phyloP scores from a whole-genome alignment of 2,329 filamentous ascomycete genomes.

The Arthroderma uncinatum region DNA sequence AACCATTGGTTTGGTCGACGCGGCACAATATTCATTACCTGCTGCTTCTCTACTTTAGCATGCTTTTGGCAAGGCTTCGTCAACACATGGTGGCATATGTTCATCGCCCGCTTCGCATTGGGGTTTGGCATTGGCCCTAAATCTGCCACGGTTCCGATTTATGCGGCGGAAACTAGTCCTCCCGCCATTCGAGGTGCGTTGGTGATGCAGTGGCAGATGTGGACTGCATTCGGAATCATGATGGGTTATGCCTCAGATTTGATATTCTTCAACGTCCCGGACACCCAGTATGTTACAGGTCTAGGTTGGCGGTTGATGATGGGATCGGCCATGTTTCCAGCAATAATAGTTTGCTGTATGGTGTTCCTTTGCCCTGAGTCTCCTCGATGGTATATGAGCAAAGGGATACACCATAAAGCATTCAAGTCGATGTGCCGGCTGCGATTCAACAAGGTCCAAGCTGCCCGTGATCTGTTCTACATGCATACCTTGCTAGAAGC shows the following conservation, averaged over 20 bases:
- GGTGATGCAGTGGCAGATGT: constrained; percentile 71
- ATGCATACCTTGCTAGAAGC: constrained; percentile 47
- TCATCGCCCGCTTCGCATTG: constrained; percentile 59
- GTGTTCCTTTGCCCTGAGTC: constrained; percentile 54
- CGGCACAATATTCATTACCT: constrained; percentile 66
- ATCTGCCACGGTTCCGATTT: constrained; percentile 63
- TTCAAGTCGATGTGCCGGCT: constrained; percentile 35
- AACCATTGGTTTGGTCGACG: constrained; percentile 59
- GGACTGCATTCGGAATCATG: constrained; percentile 42
- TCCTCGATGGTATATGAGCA: constrained; percentile 39
- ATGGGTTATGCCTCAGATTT: constrained; percentile 50
- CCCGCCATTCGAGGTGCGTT: constrained; percentile 60
- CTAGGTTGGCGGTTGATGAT: constrained; percentile 60
- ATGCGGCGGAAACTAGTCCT: constrained; percentile 62
- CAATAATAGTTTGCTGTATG: constrained; percentile 45
- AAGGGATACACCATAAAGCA: constrained; percentile 32
- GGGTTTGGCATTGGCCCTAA: constrained; percentile 71
- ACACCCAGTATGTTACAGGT: constrained; percentile 44
- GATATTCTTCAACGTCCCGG: constrained; percentile 47
- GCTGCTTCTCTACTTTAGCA: constrained; percentile 52
- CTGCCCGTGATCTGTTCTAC: constrained; percentile 37
- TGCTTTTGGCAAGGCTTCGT: constrained; percentile 52
- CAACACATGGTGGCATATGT: constrained; percentile 59
- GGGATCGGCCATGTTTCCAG: constrained; percentile 53
- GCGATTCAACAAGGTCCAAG: constrained; percentile 34